Evolutionary conservation across 2,329 filamentous ascomycete genomes (phyloP).

Genomic region (Diaporthe sp.): DNA sequence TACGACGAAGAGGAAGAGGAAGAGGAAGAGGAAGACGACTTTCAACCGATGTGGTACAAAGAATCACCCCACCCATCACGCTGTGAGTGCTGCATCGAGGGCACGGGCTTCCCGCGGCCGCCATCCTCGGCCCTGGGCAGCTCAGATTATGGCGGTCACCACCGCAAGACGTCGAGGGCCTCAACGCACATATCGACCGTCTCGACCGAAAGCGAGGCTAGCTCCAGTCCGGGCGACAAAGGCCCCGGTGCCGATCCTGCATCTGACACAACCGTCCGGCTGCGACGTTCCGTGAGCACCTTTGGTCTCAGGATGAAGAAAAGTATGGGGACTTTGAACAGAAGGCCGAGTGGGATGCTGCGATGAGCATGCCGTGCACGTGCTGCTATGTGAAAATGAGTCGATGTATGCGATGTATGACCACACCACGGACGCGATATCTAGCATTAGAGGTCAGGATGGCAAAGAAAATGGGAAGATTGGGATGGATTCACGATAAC

Average conservation of each 20-base stretch:
- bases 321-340: constrained; percentile 17
- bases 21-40: background rate
- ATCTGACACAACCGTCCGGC: background rate
- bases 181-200: background rate
- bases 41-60: constrained; percentile 13
- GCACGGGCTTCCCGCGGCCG: constrained; percentile 8
- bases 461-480: background rate
- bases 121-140: background rate
- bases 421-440: background rate
- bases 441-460: background rate
- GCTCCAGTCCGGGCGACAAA: background rate
- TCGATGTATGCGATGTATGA: background rate
- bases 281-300: constrained; percentile 4
- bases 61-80: background rate
- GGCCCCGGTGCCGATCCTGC: background rate
- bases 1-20: background rate
- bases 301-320: constrained; percentile 21
- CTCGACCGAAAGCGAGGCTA: background rate
- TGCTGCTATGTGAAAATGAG: background rate
- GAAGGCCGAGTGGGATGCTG: background rate
- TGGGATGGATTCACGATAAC: background rate
- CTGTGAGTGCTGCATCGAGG: constrained; percentile 24
- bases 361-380: background rate
- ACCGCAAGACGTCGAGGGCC: background rate
- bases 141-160: background rate